Evolutionary conservation across 495 filamentous ascomycete species (phyloP), one percentile per base, ranked within the genome.

Genomic region (Barbatosphaeria neglecta): DNA sequence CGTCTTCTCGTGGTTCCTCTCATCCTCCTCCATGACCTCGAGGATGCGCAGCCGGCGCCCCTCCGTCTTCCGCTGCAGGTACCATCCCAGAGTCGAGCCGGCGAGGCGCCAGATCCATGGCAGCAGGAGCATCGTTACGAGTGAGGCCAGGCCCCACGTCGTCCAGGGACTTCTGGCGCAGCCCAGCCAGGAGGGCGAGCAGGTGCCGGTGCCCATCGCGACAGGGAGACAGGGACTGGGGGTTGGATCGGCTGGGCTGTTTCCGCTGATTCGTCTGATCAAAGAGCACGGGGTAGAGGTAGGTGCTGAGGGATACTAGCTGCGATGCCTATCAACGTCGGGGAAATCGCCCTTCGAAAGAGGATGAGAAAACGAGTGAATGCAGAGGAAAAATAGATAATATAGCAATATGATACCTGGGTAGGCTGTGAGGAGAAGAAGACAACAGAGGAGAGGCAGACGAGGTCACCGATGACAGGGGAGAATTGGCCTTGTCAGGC

Each of bases 61-160:
- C 22, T 76, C 75, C 2, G 84, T 86, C 54, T 77, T 77, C 55
- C 72, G 79, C 41, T 74, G 70, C 46, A 90, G 70, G 55, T 77
- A 73, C 75, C 75, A 82, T 45, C 85, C 86, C 17, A 80, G 57
- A 17, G 64, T 52, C 5, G 63, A 56, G 37, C 75, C 77, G 0
- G 67, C n/a, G 22, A 61, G 51, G 20, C 51, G 53, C 41, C 72
- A 65, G 24, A 65, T 43, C 16, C 63, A 48, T 22, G 65, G 63
- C 9, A 62, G 20, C 28, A 63, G 20, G 51, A 58, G 50, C 41
- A 64, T 46, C 35, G 57, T 45, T 6, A 61, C 19, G n/a, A 73
- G 44, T 4, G 31, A n/a, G 10, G 31, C 13, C 9, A 37, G 57
- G 55, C 27, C 51, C 51, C 37, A 55, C 37, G 33, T 55, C 48